These are phyloP conservation scores for Angophora floribunda DNA, from an alignment of 345 rosid species.

Conservation along the genomic window DNA sequence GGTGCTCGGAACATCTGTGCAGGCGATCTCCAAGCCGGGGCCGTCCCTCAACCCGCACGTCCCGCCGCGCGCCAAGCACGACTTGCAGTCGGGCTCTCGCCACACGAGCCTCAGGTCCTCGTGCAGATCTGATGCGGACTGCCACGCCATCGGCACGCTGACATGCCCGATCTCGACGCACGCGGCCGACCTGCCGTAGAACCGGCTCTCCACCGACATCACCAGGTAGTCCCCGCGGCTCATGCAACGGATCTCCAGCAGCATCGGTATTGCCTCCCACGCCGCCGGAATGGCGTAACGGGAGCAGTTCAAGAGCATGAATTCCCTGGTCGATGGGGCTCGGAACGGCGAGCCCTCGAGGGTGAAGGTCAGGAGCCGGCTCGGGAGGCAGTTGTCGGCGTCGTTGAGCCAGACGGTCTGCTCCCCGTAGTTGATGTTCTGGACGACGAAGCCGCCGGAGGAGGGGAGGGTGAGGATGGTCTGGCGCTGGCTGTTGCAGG, in stretches of 20 bases:
- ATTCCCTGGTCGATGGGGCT: fast-evolving
- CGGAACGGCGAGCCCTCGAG: constrained; percentile 20
- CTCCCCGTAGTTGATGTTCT: constrained; percentile 16
- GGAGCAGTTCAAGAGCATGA: constrained; percentile 32
- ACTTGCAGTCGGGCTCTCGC: constrained; percentile 25
- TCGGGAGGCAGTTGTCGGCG: constrained; percentile 24
- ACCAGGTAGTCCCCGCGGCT: constrained; percentile 16
- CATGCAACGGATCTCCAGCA: background rate
- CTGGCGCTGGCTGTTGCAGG: background rate
- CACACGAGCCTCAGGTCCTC: constrained; percentile 12
- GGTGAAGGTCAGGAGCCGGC: constrained; percentile 12
- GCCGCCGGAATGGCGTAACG: background rate
- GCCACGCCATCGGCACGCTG: constrained; percentile 10
- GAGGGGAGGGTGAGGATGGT: constrained; percentile 7
- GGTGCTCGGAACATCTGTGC: constrained; percentile 4
- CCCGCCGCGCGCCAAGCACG: constrained; percentile 19
- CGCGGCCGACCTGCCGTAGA: background rate
- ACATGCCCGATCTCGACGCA: constrained; percentile 3
- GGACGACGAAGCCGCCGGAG: constrained; percentile 29
- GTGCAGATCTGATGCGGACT: background rate
- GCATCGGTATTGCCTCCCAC: background rate
- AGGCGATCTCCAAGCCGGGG: background rate
- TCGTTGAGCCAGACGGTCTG: constrained; percentile 21
- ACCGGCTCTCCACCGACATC: background rate
- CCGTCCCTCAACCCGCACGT: constrained; percentile 16